Percentiles rank a stretch among this genome's conserved stretches.
These are phyloP conservation scores for Stygiomarasmius scandens DNA, from an alignment of 1,284 basidiomycete species.

Conservation along the genomic window DNA sequence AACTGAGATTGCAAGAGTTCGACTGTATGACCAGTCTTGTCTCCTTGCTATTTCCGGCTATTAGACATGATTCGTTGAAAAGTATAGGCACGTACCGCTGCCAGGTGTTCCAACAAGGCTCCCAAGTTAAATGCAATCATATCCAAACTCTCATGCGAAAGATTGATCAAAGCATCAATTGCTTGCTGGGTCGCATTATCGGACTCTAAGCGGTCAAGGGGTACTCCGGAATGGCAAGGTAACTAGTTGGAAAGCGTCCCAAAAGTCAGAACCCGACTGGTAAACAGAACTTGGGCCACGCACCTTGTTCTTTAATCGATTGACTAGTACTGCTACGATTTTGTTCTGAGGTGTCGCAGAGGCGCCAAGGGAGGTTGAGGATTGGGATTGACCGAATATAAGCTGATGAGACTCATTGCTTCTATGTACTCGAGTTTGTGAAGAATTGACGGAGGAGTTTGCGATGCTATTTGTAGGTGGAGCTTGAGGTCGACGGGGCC, in stretches of 20 bases:
- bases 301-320: constrained; percentile 74
- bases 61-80: constrained; percentile 5
- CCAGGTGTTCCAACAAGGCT: constrained; percentile 74
- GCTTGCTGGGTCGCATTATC: constrained; percentile 75
- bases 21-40: constrained; percentile 55
- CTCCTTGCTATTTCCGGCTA: constrained; percentile 45
- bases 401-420: constrained; percentile 34
- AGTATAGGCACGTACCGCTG: constrained; percentile 57
- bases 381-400: constrained; percentile 29
- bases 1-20: constrained; percentile 89
- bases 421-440: constrained; percentile 34
- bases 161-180: constrained; percentile 77
- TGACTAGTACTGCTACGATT: constrained; percentile 71
- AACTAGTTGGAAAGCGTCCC: constrained; percentile 49
- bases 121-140: constrained; percentile 80
- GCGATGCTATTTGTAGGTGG: constrained; percentile 3
- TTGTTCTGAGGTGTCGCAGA: constrained; percentile 67
- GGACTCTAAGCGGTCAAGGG: constrained; percentile 72
- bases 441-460: constrained; percentile 3
- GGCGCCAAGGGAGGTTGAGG: constrained; percentile 29
- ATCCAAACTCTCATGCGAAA: constrained; percentile 75
- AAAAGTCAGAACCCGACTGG: neutral
- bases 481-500: constrained; percentile 19
- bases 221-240: constrained; percentile 81
- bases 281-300: constrained; percentile 8